Base-by-base conservation (phyloP, 1,284 basidiomycete species). In the Papiliotrema flavescens region DNA sequence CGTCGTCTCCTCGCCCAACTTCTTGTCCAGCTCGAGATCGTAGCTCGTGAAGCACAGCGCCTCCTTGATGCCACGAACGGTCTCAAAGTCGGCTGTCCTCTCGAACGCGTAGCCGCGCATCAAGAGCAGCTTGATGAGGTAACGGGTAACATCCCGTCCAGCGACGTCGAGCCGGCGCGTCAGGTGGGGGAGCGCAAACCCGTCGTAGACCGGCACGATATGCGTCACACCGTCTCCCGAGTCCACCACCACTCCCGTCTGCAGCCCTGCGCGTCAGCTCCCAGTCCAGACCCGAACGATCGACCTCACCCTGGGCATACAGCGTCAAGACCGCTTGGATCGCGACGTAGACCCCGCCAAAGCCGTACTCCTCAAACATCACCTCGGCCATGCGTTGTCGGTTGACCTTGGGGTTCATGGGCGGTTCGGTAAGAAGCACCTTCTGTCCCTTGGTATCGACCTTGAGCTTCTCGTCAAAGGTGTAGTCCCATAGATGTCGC, bases 51-150 rank as follows among this genome's bases (percentile, higher is more conserved):
- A 99, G 79, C 94, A 98, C 37, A 98, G 78, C 76, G 94, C 95
- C 82, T 99, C 95, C 79, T 99, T 99, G 80, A 98, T 98, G 76
- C 95, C 90, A 28, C 94, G 81, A 19, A 98, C 94, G 3, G 96
- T 98, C 80, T 98, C 96, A 70, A 98, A 98, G 79, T 98, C 96
- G 47, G 95, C 96, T 5, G 96, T 98, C 47, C 96, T 85, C 78
- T 98, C 98, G 82, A 98, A 98, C 0, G 96, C 96, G 75, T 99
- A 98, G 19, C 96, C 96, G 28, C 95, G 86, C 90, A 98, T 94
- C 63, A 98, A 84, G 8, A 99, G 82, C 13, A 98, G 84, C 80
- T 98, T 98, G 84, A 98, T 98, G 71, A 98, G 81, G 78, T 98
- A 98, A 63, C 93, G 86, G 40, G 96, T 99, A 49, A 98, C 94